Base-by-base conservation (phyloP, 345 rosid genomes). In the Ailanthus altissimus region DNA sequence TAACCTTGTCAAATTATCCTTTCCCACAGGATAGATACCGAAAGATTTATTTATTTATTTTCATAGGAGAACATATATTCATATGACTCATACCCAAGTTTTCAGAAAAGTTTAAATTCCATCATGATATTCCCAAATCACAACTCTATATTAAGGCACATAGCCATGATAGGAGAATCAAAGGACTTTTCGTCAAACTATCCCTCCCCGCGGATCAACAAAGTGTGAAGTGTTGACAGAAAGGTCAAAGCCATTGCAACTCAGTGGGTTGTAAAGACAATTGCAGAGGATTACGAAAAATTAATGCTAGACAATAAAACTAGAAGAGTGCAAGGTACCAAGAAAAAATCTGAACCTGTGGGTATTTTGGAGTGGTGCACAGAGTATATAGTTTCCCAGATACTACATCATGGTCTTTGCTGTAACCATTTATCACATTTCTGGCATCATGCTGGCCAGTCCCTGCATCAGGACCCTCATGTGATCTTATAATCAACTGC, bases 401-500 rank as follows among this genome's bases (percentile, higher is more conserved):
- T 73, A 81, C 85, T 45, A 83, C 83, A 76, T 81, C 86, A 74
- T 86, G 87, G 77, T 86, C 89, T 75, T 63, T 47, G 16, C 83
- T 51, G 76, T 79, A 86, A 1, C 89, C 86, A 12, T 83, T 75
- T 28, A 80, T 71, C 72, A 84, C 80, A 72, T 84, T 82, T 51
- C 81, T 76, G 77, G 84, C 81, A 54, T 80, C 86, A 69, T 84
- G 82, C 46, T 81, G 76, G 77, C 75, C 83, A 40, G 75, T 56
- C 82, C 87, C 77, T 64, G 82, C 80, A 76, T 81, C 86, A 0
- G 85, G 82, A 6, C 86, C 88, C 76, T 86, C 86, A 36, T 81
- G 86, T 77, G 88, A 86, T 77, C 86, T 83, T 81, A 83, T 86
- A 75, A 86, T 81, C 72, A 81, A 72, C 88, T 84, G 70, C 51